Evolutionary conservation across 768 basidiomycete species (phyloP).

Genomic region (Obba rivulosa): DNA sequence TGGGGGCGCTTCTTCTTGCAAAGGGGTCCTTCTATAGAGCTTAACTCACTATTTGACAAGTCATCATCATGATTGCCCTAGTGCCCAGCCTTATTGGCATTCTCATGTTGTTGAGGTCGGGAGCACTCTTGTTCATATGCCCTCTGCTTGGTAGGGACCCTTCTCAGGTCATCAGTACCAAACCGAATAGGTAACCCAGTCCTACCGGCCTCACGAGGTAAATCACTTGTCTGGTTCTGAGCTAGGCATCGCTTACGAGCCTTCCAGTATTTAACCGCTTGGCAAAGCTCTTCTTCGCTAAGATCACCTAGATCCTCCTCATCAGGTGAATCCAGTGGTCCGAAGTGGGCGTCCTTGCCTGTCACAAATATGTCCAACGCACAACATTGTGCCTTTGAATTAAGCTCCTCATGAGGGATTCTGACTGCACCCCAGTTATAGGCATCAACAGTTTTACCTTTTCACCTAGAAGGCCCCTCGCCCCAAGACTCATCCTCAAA

Average conservation of each 20-base stretch:
- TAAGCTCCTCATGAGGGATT: not conserved
- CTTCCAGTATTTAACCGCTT: constrained; percentile 2
- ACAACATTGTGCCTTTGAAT: constrained; percentile 1
- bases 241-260: not conserved
- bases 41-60: too few species aligned
- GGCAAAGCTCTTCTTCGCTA: not conserved
- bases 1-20: too few species aligned
- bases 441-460: constrained; percentile 5
- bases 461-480: constrained; percentile 1
- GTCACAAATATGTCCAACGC: not conserved
- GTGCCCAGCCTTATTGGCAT: too few species aligned
- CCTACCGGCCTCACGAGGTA: too few species aligned
- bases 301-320: not conserved
- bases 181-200: too few species aligned
- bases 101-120: too few species aligned
- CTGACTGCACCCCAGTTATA: constrained; percentile 2
- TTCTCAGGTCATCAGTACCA: too few species aligned
- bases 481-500: not conserved
- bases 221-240: not conserved
- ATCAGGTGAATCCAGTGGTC: not conserved
- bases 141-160: too few species aligned
- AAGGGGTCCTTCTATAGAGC: too few species aligned
- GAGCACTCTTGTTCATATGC: too few species aligned
- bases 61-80: too few species aligned
- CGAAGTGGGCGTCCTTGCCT: too few species aligned